Conservation (phyloP, 2,329 filamentous ascomycete species). For the Colletotrichum euphorbiae region DNA sequence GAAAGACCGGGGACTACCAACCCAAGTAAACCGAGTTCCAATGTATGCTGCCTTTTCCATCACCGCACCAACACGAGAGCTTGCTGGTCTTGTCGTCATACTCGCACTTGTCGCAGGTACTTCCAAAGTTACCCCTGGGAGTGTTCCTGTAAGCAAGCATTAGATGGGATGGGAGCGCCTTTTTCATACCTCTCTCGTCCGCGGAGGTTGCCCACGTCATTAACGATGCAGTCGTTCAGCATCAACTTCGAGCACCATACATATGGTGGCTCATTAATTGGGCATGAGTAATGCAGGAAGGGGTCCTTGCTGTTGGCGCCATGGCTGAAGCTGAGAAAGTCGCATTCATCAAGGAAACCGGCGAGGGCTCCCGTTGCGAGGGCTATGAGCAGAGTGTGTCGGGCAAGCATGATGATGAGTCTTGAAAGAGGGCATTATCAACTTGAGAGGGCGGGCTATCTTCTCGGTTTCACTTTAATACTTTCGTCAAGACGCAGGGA, state of each 20-base stretch:
- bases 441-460: too few species aligned
- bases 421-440: background rate
- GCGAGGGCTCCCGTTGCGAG: background rate
- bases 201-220: background rate
- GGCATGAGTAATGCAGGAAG: conserved; percentile 6
- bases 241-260: conserved; percentile 12
- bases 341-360: conserved; percentile 4
- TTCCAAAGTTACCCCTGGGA: background rate
- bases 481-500: too few species aligned
- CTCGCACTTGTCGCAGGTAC: background rate
- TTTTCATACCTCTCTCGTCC: background rate
- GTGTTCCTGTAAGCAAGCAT: accelerated
- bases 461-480: too few species aligned
- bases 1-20: background rate
- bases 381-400: background rate
- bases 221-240: conserved; percentile 13
- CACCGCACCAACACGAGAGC: conserved; percentile 3
- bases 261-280: background rate
- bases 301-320: background rate
- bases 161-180: accelerated
- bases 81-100: background rate
- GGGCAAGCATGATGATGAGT: background rate
- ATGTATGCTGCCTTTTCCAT: background rate
- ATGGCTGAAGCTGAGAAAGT: conserved; percentile 2
- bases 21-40: background rate